Conservation (phyloP, 2,329 filamentous ascomycete species). For the Cadophora sp. region DNA sequence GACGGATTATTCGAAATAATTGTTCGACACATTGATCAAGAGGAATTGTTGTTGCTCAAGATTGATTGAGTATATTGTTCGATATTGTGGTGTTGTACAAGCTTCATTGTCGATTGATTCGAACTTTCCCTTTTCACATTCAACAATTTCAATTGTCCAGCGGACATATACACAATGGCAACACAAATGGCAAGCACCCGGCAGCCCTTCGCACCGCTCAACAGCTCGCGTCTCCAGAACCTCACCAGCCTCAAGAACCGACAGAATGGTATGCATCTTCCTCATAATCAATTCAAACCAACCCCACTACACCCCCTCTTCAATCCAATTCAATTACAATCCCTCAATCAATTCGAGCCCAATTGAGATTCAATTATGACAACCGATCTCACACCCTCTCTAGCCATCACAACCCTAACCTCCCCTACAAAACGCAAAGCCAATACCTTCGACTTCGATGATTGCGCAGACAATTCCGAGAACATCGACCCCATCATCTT, state of each 20-base stretch:
- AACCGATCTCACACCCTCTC: slow-evolving; percentile 35
- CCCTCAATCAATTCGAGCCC: slow-evolving; percentile 31
- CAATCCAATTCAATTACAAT: not conserved
- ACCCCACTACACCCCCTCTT: slow-evolving; percentile 14
- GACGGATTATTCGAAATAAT: not conserved
- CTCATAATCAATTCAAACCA: not conserved
- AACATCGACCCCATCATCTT: slow-evolving; percentile 66
- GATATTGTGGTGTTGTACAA: not conserved
- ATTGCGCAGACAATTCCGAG: slow-evolving; percentile 60
- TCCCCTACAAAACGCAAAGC: slow-evolving; percentile 63
- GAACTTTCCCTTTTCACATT: not conserved
- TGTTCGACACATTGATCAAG: not conserved
- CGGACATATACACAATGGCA: slow-evolving; percentile 34
- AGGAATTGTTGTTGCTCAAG: not conserved
- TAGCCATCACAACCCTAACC: slow-evolving; percentile 34
- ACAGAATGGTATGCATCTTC: slow-evolving; percentile 65
- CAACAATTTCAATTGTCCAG: not conserved
- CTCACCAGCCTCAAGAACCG: slow-evolving; percentile 80
- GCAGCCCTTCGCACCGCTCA: slow-evolving; percentile 78
- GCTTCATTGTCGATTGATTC: slow-evolving; percentile 11
- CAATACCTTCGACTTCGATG: slow-evolving; percentile 52
- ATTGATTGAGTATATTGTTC: not conserved
- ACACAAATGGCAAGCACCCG: slow-evolving; percentile 47
- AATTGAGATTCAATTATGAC: slow-evolving; percentile 27
- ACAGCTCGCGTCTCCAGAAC: slow-evolving; percentile 71